A percentile compares a stretch with the other conserved stretches of the same genome.
Conservation (phyloP, 2,329 filamentous ascomycete species). For the Penicillium sp. region DNA sequence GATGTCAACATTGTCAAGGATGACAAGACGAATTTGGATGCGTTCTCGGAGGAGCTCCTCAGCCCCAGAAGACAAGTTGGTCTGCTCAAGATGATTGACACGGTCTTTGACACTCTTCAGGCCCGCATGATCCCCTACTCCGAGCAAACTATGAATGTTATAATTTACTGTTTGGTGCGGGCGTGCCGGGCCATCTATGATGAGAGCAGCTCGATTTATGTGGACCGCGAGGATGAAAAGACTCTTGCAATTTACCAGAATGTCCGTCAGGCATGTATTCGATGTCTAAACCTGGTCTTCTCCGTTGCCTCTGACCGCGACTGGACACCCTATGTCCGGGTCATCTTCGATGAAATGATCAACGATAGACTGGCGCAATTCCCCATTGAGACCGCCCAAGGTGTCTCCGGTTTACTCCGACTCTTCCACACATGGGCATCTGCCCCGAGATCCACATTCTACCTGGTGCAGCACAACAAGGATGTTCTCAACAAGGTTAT, state of each 20-base stretch:
- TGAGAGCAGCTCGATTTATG: conserved; percentile 26
- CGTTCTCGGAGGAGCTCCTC: conserved; percentile 60
- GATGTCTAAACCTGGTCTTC: conserved; percentile 78
- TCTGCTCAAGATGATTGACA: conserved; percentile 85
- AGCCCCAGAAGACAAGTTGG: conserved; percentile 79
- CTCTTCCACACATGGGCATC: conserved; percentile 79
- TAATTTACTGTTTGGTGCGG: conserved; percentile 76
- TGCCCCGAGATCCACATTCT: conserved; percentile 62
- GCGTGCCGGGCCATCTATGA: conserved; percentile 57
- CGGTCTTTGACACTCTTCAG: conserved; percentile 81
- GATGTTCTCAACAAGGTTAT: conserved; percentile 67
- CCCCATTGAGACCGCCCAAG: conserved; percentile 81
- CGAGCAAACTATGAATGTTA: conserved; percentile 67
- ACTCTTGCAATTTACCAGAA: conserved; percentile 42
- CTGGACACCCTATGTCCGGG: conserved; percentile 68
- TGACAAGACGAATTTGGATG: conserved; percentile 49
- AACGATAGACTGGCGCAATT: conserved; percentile 75
- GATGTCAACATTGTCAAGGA: conserved; percentile 59
- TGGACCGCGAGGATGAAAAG: conserved; percentile 30
- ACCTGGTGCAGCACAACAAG: conserved; percentile 63
- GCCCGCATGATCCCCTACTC: conserved; percentile 68
- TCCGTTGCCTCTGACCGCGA: conserved; percentile 67
- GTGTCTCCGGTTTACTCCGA: conserved; percentile 76
- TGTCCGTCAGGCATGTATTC: conserved; percentile 63
- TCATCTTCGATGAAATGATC: conserved; percentile 72